Evolutionary conservation across 1,284 basidiomycete species (phyloP).

Genomic region (Lignosus rhinocerotis): DNA sequence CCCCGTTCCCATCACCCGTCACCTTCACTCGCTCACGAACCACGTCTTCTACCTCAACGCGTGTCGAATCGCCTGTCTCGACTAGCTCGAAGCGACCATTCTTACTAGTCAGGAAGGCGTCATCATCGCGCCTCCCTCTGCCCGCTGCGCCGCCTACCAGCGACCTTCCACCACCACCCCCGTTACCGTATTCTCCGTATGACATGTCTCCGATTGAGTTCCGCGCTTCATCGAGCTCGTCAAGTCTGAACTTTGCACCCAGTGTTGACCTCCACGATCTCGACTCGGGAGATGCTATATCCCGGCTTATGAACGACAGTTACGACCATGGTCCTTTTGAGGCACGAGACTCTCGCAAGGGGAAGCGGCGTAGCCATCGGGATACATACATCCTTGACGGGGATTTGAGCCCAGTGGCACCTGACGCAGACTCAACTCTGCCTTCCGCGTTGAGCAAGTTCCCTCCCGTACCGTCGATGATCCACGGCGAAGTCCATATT

Average conservation of each 20-base stretch:
- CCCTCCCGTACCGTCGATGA: constrained; percentile 18
- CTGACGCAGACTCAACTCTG: constrained; percentile 1
- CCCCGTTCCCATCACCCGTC: constrained; percentile 27
- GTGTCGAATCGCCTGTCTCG: constrained; percentile 21
- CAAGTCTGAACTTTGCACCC: constrained; percentile 32
- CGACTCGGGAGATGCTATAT: constrained; percentile 23
- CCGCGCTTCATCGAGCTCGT: constrained; percentile 43
- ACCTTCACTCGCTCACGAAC: constrained; percentile 28
- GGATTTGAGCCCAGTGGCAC: constrained; percentile 8
- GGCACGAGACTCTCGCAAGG: constrained; percentile 7
- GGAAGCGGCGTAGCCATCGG: constrained; percentile 15
- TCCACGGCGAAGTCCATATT: constrained; percentile 12
- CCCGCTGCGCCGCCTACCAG: constrained; percentile 26
- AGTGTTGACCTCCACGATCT: constrained; percentile 23
- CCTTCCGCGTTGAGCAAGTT: constrained; percentile 24
- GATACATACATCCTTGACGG: constrained; percentile 13
- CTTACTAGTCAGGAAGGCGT: constrained; percentile 33
- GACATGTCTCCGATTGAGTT: constrained; percentile 28
- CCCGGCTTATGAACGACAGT: constrained; percentile 22
- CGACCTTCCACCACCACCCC: constrained; percentile 30
- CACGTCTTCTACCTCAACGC: constrained; percentile 21
- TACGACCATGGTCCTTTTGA: constrained; percentile 21
- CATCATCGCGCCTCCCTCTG: constrained; percentile 28
- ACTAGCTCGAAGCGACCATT: constrained; percentile 22
- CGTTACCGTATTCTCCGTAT: constrained; percentile 24